Percentiles rank a stretch among this genome's conserved stretches.
Evolutionary conservation across 129 eudicot genomes (phyloP).

Genomic region (Logfia minima): DNA sequence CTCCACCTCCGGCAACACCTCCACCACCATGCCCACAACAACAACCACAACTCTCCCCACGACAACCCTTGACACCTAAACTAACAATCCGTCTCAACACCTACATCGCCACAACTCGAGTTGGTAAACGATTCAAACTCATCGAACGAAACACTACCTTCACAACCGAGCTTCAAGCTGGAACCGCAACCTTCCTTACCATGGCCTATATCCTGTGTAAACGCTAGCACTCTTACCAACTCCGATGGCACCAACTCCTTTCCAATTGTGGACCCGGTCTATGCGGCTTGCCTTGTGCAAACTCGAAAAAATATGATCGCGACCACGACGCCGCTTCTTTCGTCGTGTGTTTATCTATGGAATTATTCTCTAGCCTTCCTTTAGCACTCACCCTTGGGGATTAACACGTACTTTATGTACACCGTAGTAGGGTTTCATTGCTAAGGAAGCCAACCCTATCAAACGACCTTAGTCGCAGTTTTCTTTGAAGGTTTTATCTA

Average conservation of each 20-base stretch:
- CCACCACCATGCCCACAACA: neutral
- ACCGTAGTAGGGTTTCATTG: neutral
- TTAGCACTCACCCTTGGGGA: neutral
- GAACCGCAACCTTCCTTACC: neutral
- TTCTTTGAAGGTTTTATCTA: neutral
- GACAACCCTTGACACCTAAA: neutral
- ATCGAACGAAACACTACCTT: neutral
- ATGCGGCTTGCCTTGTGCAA: neutral
- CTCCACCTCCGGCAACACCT: neutral
- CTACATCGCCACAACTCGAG: neutral
- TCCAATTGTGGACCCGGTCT: neutral
- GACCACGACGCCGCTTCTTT: neutral
- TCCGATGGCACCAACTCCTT: neutral
- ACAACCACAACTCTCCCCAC: neutral
- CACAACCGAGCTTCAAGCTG: neutral
- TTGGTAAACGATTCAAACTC: neutral
- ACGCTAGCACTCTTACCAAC: neutral
- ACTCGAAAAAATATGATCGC: neutral
- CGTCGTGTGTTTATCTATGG: neutral
- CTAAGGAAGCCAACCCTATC: neutral
- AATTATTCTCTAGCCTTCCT: neutral
- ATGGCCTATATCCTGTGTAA: constrained; percentile 1
- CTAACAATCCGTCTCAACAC: neutral
- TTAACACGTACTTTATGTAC: neutral
- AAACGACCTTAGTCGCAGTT: neutral